phyloP scores from a whole-genome alignment of 2,329 filamentous ascomycete species.

The Volutella citrinella region DNA sequence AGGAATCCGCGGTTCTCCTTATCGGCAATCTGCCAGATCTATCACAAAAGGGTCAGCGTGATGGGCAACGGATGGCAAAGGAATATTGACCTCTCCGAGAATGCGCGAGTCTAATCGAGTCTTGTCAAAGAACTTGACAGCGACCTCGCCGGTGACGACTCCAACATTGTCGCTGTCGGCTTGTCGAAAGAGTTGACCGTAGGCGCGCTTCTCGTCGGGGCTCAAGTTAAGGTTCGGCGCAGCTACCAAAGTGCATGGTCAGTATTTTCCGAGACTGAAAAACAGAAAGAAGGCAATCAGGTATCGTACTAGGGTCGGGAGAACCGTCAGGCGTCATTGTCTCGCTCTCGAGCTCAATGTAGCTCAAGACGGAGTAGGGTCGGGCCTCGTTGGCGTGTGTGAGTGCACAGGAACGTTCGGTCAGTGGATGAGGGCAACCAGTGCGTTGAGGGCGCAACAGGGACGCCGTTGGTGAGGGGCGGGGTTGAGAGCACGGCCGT shows the following conservation, averaged over 20 bases:
- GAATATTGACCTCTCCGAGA: slow-evolving; percentile 72
- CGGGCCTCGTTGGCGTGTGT: slow-evolving; percentile 12
- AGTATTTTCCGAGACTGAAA: slow-evolving; percentile 7
- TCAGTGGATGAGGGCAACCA: too few species aligned
- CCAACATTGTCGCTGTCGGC: slow-evolving; percentile 90
- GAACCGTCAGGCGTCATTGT: slow-evolving; percentile 24
- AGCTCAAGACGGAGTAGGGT: slow-evolving; percentile 19
- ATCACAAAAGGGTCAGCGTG: slow-evolving; percentile 12
- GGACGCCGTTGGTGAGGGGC: too few species aligned
- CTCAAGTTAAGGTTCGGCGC: slow-evolving; percentile 78
- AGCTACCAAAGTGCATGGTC: slow-evolving; percentile 33
- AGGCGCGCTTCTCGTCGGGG: slow-evolving; percentile 88
- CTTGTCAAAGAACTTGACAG: slow-evolving; percentile 97
- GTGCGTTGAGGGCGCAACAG: too few species aligned
- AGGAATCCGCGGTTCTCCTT: slow-evolving; percentile 93
- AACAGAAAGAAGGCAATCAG: slow-evolving; percentile 1
- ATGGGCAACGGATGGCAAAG: neutral
- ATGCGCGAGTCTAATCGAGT: slow-evolving; percentile 82
- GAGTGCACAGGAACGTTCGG: too few species aligned
- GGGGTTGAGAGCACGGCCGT: too few species aligned
- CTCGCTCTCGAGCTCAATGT: slow-evolving; percentile 26
- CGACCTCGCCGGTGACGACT: slow-evolving; percentile 92
- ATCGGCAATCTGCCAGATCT: slow-evolving; percentile 99
- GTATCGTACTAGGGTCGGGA: slow-evolving; percentile 18
- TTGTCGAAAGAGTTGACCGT: slow-evolving; percentile 87